phyloP scores from a whole-genome alignment of 179 eudicot species.

The Silene noctiflora region DNA sequence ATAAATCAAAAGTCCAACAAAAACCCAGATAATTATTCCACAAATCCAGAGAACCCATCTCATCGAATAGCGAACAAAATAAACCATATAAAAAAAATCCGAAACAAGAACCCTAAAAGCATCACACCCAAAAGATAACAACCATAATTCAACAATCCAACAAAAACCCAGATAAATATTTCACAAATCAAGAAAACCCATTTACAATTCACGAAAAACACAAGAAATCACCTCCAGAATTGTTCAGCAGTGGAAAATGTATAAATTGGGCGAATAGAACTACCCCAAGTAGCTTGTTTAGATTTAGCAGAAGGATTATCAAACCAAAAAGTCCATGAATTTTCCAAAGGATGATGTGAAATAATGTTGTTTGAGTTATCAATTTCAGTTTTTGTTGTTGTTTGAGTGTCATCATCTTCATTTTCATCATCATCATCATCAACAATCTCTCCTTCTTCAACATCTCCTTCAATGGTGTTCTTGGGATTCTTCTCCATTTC shows the following conservation, averaged over 20 bases:
- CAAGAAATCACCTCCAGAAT: constrained; percentile 65
- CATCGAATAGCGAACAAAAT: neutral
- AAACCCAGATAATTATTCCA: constrained; percentile 3
- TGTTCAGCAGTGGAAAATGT: constrained; percentile 84
- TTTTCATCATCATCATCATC: constrained; percentile 25
- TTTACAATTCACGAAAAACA: neutral
- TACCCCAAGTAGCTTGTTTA: constrained; percentile 68
- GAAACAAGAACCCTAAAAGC: neutral
- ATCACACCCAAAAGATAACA: neutral
- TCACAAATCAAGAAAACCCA: neutral
- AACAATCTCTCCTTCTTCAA: constrained; percentile 55
- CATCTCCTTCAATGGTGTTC: constrained; percentile 9
- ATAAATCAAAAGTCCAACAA: neutral
- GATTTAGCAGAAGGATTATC: constrained; percentile 61
- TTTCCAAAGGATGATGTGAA: constrained; percentile 69
- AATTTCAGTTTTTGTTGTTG: neutral
- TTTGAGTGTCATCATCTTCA: constrained; percentile 9
- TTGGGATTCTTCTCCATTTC: constrained; percentile 4
- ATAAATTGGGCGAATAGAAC: constrained; percentile 67
- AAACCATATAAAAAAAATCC: neutral
- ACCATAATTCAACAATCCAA: neutral
- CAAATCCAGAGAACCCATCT: neutral
- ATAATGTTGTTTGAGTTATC: constrained; percentile 13
- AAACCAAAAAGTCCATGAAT: constrained; percentile 96
- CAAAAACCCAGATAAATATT: neutral